These are phyloP conservation scores for Nematocida ausubeli DNA, from an alignment of 371 early-diverging fungal genomes.

Conservation along the genomic window DNA sequence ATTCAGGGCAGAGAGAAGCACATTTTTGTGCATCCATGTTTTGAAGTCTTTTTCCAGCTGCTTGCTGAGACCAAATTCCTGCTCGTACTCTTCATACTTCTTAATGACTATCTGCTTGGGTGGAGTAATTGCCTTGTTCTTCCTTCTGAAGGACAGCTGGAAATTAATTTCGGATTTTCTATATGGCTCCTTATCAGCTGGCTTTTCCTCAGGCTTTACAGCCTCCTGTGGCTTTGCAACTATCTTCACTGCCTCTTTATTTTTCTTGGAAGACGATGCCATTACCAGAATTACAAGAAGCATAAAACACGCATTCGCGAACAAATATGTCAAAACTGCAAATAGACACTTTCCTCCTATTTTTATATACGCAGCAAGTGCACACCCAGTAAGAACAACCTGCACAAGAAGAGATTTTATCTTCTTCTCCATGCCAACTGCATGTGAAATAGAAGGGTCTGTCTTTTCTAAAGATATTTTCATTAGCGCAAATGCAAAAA, in stretches of 20 bases:
- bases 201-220: neutral
- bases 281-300: slow-evolving; percentile 19
- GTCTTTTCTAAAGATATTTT: neutral
- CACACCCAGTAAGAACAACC: neutral
- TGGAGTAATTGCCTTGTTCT: slow-evolving; percentile 4
- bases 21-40: slow-evolving; percentile 23
- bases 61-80: slow-evolving; percentile 25
- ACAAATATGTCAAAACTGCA: neutral
- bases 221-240: neutral
- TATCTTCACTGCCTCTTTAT: neutral
- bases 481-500: slow-evolving; percentile 13
- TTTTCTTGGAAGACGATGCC: neutral
- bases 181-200: neutral
- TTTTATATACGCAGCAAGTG: neutral
- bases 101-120: slow-evolving; percentile 35
- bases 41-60: slow-evolving; percentile 47
- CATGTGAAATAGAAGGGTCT: neutral
- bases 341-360: slow-evolving; percentile 1
- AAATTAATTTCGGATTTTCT: slow-evolving; percentile 16
- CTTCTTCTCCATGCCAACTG: slow-evolving; percentile 2
- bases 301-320: neutral
- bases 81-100: slow-evolving; percentile 45
- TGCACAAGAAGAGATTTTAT: slow-evolving; percentile 21
- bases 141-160: slow-evolving; percentile 23
- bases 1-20: neutral